Percentiles rank a stretch among this genome's conserved stretches.
These are phyloP conservation scores for Artemisia tridentata DNA, from an alignment of 129 eudicot species.

Conservation along the genomic window DNA sequence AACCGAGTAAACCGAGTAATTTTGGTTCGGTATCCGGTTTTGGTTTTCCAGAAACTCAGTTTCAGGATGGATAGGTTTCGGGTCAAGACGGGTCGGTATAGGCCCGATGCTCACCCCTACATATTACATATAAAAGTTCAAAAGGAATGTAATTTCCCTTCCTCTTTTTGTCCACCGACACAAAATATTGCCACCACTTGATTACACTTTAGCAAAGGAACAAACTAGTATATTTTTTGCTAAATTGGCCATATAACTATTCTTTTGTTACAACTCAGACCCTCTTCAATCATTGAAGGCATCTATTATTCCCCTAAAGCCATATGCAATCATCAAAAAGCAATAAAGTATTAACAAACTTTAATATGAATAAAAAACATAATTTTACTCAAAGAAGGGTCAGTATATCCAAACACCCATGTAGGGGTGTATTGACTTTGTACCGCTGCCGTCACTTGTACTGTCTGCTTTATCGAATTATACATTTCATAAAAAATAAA, in stretches of 20 bases:
- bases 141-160: slow-evolving; percentile 10
- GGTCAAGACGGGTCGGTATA: too few species aligned
- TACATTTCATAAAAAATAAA: too few species aligned
- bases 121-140: slow-evolving; percentile 19
- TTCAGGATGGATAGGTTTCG: too few species aligned
- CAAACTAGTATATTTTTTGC: background rate
- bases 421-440: too few species aligned
- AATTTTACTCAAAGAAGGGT: too few species aligned
- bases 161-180: slow-evolving; percentile 44
- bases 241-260: slow-evolving; percentile 18
- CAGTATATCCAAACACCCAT: too few species aligned
- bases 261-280: slow-evolving; percentile 11
- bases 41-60: too few species aligned
- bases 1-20: too few species aligned
- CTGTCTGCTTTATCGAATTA: too few species aligned
- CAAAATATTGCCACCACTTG: slow-evolving; percentile 18
- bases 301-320: slow-evolving; percentile 24
- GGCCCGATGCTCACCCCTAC: too few species aligned
- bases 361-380: background rate
- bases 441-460: too few species aligned
- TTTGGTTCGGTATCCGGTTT: too few species aligned
- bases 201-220: slow-evolving; percentile 11
- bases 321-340: slow-evolving; percentile 27
- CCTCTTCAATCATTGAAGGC: slow-evolving; percentile 40
- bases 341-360: background rate